These are phyloP conservation scores for Malus hybrid DNA, from an alignment of 331 rosid species.

Conservation along the genomic window DNA sequence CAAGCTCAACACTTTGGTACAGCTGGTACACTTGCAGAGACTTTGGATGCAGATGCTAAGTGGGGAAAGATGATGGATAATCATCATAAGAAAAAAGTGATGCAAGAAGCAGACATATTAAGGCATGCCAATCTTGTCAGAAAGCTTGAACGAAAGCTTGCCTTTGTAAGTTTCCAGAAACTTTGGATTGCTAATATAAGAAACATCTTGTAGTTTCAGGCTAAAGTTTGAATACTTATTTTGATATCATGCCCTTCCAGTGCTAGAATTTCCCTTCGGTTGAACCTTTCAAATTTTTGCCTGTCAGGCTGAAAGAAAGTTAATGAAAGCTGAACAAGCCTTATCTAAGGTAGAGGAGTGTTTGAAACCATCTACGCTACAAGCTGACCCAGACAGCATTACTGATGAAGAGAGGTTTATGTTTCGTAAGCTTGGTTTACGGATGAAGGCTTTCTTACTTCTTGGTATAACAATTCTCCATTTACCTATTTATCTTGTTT, in stretches of 20 bases:
- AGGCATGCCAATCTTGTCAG: conserved; percentile 57
- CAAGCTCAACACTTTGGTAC: conserved; percentile 39
- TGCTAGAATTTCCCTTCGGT: conserved; percentile 11
- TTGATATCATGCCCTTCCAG: background rate
- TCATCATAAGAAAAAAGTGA: conserved; percentile 47
- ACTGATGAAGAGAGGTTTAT: conserved; percentile 96
- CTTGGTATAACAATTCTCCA: conserved; percentile 54
- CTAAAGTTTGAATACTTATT: background rate
- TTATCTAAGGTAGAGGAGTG: conserved; percentile 64
- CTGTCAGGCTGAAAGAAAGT: conserved; percentile 69
- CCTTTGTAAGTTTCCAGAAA: conserved; percentile 50
- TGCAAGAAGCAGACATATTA: conserved; percentile 50
- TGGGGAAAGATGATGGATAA: conserved; percentile 77
- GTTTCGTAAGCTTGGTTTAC: conserved; percentile 93
- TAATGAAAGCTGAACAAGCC: conserved; percentile 66
- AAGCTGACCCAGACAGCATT: conserved; percentile 77
- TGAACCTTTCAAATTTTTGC: conserved; percentile 13
- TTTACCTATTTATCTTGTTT: background rate
- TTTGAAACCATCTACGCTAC: conserved; percentile 57
- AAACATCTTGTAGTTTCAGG: background rate
- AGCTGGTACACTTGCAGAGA: conserved; percentile 92
- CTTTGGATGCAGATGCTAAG: conserved; percentile 83
- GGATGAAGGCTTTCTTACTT: conserved; percentile 97
- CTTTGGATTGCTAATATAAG: background rate
- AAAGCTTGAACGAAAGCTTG: conserved; percentile 71